These are phyloP conservation scores for Boletellus ananiceps DNA, from an alignment of 768 basidiomycete species.

Conservation along the genomic window DNA sequence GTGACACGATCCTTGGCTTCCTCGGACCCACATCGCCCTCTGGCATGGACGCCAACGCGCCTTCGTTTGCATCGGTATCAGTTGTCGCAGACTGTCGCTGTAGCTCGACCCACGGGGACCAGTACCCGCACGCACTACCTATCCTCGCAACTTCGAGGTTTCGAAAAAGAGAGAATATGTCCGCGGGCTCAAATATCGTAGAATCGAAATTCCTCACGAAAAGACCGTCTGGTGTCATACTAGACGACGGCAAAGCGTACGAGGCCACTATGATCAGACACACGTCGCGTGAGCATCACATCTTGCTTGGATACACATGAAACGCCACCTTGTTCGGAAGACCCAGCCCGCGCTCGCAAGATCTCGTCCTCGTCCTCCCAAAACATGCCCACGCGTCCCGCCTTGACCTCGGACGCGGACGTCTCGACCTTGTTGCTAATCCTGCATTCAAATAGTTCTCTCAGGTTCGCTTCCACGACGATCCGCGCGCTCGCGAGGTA, in stretches of 20 bases:
- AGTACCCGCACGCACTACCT: slow-evolving; percentile 41
- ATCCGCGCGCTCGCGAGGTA: slow-evolving; percentile 49
- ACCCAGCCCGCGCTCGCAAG: background rate
- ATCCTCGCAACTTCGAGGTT: slow-evolving; percentile 37
- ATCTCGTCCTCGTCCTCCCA: slow-evolving; percentile 28
- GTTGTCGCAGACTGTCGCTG: background rate
- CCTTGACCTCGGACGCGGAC: background rate
- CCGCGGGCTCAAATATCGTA: slow-evolving; percentile 7
- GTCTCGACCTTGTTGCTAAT: background rate
- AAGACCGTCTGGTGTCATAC: background rate
- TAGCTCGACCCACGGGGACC: slow-evolving; percentile 27
- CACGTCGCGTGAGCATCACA: background rate
- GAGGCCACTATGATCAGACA: background rate
- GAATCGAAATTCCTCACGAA: background rate
- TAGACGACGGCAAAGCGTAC: background rate
- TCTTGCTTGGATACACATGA: background rate
- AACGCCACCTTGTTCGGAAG: slow-evolving; percentile 3
- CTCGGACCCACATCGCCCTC: background rate
- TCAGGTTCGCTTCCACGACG: slow-evolving; percentile 49
- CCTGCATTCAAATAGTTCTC: slow-evolving; percentile 30
- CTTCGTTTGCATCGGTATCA: background rate
- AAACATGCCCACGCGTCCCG: slow-evolving; percentile 17
- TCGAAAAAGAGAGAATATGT: slow-evolving; percentile 28
- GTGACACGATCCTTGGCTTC: slow-evolving; percentile 14
- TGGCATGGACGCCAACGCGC: background rate